phyloP scores from a whole-genome alignment of 2,329 filamentous ascomycete genomes.

The Colletotrichum viniferum region DNA sequence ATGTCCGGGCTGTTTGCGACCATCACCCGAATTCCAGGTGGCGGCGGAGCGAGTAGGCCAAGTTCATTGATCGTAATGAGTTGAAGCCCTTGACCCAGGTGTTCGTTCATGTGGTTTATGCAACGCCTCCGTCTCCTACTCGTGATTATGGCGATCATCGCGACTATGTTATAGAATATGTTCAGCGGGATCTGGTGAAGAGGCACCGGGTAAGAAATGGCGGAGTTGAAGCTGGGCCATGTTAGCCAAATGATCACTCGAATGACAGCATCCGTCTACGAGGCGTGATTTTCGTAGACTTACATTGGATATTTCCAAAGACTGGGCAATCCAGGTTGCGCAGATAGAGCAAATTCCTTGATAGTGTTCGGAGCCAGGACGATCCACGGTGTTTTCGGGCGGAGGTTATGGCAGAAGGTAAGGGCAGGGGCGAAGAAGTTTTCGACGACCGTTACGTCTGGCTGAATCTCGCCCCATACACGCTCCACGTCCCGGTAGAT shows the following conservation, averaged over 20 bases:
- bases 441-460: not conserved
- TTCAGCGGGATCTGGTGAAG: not conserved
- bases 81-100: not conserved
- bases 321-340: not conserved
- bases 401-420: not conserved
- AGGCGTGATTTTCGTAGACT: not conserved
- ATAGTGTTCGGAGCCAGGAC: not conserved
- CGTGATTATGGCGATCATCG: not conserved
- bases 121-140: not conserved
- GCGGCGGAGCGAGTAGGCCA: not conserved
- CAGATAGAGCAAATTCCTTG: not conserved
- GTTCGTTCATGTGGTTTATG: not conserved
- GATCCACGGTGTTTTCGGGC: not conserved
- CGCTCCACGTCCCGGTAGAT: not conserved
- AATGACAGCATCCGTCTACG: not conserved
- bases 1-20: not conserved
- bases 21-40: not conserved
- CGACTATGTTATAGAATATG: not conserved
- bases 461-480: not conserved
- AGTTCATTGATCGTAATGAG: not conserved
- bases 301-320: not conserved
- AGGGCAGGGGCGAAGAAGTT: not conserved
- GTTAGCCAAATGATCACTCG: not conserved
- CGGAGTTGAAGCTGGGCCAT: not conserved
- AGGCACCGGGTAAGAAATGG: not conserved